These are phyloP conservation scores for Metschnikowia sp. DNA, from an alignment of 805 yeast genomes.

Conservation along the genomic window DNA sequence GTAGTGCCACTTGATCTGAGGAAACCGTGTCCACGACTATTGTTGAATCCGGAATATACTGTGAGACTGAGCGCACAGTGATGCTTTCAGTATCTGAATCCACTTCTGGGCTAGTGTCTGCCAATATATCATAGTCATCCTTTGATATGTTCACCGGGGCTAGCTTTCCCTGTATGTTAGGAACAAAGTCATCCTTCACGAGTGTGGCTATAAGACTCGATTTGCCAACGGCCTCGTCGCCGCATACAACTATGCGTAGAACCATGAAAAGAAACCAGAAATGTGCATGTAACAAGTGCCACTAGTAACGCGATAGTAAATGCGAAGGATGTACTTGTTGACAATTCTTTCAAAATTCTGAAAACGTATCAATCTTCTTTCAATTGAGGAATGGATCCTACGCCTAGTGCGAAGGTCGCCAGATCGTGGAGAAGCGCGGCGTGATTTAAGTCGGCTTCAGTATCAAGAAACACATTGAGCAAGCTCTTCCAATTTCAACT, in stretches of 20 bases:
- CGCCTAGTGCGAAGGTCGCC: too few species aligned
- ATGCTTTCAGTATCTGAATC: slow-evolving; percentile 8
- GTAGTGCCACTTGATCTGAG: slow-evolving; percentile 57
- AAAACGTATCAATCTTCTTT: too few species aligned
- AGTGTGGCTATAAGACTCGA: slow-evolving; percentile 75
- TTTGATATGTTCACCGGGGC: slow-evolving; percentile 83
- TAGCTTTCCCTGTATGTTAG: slow-evolving; percentile 70
- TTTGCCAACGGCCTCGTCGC: slow-evolving; percentile 90
- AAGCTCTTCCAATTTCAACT: too few species aligned
- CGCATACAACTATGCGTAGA: slow-evolving; percentile 84
- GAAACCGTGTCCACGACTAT: slow-evolving; percentile 78
- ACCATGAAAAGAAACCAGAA: background rate
- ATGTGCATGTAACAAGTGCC: too few species aligned
- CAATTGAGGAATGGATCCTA: too few species aligned
- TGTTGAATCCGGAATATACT: slow-evolving; percentile 47
- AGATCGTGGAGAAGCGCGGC: too few species aligned
- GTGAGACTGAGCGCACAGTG: slow-evolving; percentile 17
- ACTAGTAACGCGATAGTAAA: too few species aligned
- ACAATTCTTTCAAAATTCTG: too few species aligned
- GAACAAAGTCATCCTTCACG: slow-evolving; percentile 69
- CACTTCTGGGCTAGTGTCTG: slow-evolving; percentile 6
- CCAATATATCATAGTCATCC: slow-evolving; percentile 49
- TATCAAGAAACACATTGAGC: too few species aligned
- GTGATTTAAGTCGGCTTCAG: too few species aligned
- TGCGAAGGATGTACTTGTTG: too few species aligned